Base-by-base conservation (phyloP, 139 green algal species). In the Picochlorum sp. region DNA sequence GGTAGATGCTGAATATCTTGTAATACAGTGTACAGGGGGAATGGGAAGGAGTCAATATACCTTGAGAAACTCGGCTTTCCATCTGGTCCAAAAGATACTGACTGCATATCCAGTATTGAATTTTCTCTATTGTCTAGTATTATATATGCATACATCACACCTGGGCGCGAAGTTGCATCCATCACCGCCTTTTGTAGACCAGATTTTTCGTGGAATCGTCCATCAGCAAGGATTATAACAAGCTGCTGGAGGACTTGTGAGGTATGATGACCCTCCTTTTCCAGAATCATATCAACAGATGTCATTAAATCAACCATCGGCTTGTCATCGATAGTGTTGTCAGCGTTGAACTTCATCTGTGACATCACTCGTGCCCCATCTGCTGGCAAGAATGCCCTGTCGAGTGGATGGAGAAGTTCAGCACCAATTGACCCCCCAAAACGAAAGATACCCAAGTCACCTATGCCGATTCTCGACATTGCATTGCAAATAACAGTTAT, bases 31-130 rank as follows among this genome's bases (percentile, higher is more conserved):
- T 99, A 98, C 73, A 89, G 95, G 0, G 94, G 94, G 68, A 98
- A 99, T 18, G 94, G 94, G 73, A 99, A 99, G 51, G 70, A 85
- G 76, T 99, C 94, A 64, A 99, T 75, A 83, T 99, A 99, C 56
- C 84, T 84, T 24, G 67, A 82, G 73, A 98, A 96, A 21, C 83
- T 75, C 1, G 94, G 92, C 74, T 88, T 85, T 59, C 94, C 94
- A 24, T 64, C 71, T 9, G 69, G 78, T 41, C 34, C 47, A 71
- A 99, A 99, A 26, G 58, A 78, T 38, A 99, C 94, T 6, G 71
- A 87, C 77, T 95, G 83, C 84, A 96, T 89, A 66, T 97, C 89
- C 37, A 97, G 68, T 49, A 98, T 73, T 11, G 80, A 90, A 23
- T 72, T 75, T 6, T 59, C 68, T 0, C 79, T 67, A 65, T 80